Conservation (phyloP, 768 basidiomycete species). For the Royoungia palumana region DNA sequence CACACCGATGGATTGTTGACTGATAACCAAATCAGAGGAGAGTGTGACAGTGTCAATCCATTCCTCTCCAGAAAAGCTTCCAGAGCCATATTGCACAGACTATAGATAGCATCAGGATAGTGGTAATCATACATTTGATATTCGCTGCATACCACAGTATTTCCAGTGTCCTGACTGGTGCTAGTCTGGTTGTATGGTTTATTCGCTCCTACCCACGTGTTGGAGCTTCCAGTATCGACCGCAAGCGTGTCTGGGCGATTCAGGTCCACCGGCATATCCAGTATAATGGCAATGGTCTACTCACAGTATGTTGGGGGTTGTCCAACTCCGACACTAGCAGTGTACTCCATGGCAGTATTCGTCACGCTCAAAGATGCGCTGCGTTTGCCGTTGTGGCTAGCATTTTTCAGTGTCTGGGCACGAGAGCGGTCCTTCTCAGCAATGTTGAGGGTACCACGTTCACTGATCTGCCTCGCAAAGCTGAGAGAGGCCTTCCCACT, state of each 20-base stretch:
- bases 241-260: slow-evolving; percentile 20
- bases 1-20: slow-evolving; percentile 32
- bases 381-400: not conserved
- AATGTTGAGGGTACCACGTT: not conserved
- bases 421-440: slow-evolving; percentile 1
- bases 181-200: slow-evolving; percentile 3
- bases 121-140: not conserved
- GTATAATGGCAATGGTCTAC: not conserved
- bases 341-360: slow-evolving; percentile 27
- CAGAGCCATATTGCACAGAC: not conserved
- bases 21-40: not conserved
- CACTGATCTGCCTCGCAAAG: not conserved
- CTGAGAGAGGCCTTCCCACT: not conserved
- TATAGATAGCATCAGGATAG: not conserved
- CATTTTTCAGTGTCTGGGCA: not conserved
- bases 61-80: slow-evolving; percentile 5
- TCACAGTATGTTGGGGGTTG: slow-evolving; percentile 25
- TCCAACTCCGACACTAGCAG: slow-evolving; percentile 24
- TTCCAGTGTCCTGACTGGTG: slow-evolving; percentile 13
- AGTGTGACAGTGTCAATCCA: slow-evolving; percentile 1
- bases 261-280: no score
- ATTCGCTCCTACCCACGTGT: slow-evolving; percentile 28
- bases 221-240: slow-evolving; percentile 28
- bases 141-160: not conserved
- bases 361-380: not conserved